Base-by-base conservation (phyloP, 768 basidiomycete species). In the Kondoa subrosea region DNA sequence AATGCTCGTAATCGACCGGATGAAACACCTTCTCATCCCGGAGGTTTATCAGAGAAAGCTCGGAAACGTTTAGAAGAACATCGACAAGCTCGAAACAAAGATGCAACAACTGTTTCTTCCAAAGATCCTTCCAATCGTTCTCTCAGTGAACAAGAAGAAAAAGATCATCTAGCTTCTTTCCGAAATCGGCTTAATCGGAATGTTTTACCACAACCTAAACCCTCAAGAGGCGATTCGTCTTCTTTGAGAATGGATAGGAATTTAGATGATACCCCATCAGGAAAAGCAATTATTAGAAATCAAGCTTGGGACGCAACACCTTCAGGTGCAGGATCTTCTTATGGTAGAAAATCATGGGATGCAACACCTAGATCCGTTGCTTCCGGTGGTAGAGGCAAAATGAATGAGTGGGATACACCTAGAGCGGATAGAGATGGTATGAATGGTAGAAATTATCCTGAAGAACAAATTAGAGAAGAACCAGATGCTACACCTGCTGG, bases 11-110 rank as follows among this genome's bases (percentile, higher is more conserved):
- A 87, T 69, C 80, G 87, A 68, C 88, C 85, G 0, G 87, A 87
- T 72, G 93, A 95, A 72, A 97, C 93, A 0, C 93, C 93, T 0
- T 93, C 92, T 25, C 88, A 92, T 75, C 86, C 89, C 1, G 87
- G 89, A 40, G 93, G 93, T 17, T 79, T 99, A 25, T 88, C 89
- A 0, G 87, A 89, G 30, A 78, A 80, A 0, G 90, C 85, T 16
- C 80, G 85, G 25, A 80, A 81, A 71, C 78, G 83, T 68, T 77
- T 96, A 31, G 90, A 91, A 67, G 91, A 92, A 71, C 78, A 89
- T 73, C 81, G 87, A 68, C 81, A 66, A 34, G 27, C 17, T n/a
- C 57, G 59, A 27, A 25, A 64, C 25, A 50, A 21, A 50, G 40
- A 50, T 8, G 40, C 21, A 8, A 26, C 56, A 4, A 14, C 58